Evolutionary conservation across 2,329 filamentous ascomycete genomes (phyloP), one percentile per base, ranked within the genome.

Genomic region (Cladosporium velox): DNA sequence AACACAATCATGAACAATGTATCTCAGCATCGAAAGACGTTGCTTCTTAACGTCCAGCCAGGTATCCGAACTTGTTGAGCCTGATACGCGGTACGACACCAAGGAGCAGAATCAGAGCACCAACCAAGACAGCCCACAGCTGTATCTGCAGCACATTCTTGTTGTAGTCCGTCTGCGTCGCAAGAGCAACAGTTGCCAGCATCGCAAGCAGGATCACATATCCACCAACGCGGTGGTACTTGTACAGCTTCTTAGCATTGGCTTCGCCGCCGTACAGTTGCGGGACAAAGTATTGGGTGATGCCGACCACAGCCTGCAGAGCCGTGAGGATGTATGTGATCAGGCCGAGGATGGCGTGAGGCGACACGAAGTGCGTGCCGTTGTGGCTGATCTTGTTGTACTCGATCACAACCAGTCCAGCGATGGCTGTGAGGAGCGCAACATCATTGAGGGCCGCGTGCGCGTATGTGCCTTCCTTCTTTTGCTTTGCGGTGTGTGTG

Each of bases 291-390:
- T 90, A 97, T 80, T 95, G 91, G 35, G 91, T 90, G 69, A 96
- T 86, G 18, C 95, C 94, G 34, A 97, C 86, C 0, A 90, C 59
- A 54, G 91, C 89, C 80, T 98, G 95, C 1, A 90, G 72, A 12
- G 88, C 76, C 7, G 97, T 83, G 64, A 91, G 70, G 64, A 90
- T 83, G 70, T 91, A 90, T 3, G 91, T 91, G 51, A 87, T 80
- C 62, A 94, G 83, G n/a, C 94, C 95, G 10, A 98, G 83, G 73
- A 92, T 91, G 10, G 88, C 92, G 77, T 98, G 95, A 0, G 86
- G 80, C 0, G 91, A 94, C 70, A 90, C 87, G 77, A 98, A 93
- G 79, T 96, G 92, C 10, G 82, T 79, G 61, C 88, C 86, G 59
- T 83, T 79, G 76, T 87, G 88, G 58, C 83, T 79, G 70, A 89